Evolutionary conservation across 306 rosid genomes (phyloP).

Genomic region (Corylus heterophylla): DNA sequence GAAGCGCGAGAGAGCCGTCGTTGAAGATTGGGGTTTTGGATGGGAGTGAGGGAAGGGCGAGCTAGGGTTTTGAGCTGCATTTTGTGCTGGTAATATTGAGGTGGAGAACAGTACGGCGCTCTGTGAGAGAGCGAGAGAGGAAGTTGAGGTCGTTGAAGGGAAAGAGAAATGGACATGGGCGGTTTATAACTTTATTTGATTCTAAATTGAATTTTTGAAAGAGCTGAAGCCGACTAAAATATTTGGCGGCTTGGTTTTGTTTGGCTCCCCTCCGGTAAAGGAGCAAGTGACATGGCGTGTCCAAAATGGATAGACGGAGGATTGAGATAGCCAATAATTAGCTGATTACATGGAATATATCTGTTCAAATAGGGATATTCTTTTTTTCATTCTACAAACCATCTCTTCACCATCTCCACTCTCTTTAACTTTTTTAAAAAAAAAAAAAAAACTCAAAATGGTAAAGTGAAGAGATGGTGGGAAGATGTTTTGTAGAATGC

Average conservation of each 20-base stretch:
- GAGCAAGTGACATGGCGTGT: too few species aligned
- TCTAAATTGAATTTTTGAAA: neutral
- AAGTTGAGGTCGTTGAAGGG: neutral
- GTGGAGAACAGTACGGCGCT: neutral
- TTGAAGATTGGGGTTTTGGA: slow-evolving; percentile 5
- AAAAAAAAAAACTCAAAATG: too few species aligned
- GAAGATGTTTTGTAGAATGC: too few species aligned
- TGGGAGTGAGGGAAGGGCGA: slow-evolving; percentile 11
- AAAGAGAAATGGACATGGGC: neutral
- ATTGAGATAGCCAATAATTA: too few species aligned
- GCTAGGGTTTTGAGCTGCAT: slow-evolving; percentile 35
- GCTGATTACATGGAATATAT: too few species aligned
- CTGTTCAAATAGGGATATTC: too few species aligned
- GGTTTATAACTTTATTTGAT: neutral
- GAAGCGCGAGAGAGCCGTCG: slow-evolving; percentile 9
- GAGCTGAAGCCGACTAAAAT: neutral
- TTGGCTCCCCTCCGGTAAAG: neutral
- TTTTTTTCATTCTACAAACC: too few species aligned
- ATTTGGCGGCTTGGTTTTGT: neutral
- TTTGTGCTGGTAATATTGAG: neutral
- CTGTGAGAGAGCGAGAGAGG: neutral
- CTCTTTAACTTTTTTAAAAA: too few species aligned
- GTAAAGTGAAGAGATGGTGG: too few species aligned
- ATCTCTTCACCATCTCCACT: too few species aligned
- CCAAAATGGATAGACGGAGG: too few species aligned